Percentiles rank a stretch among this genome's conserved stretches.
phyloP scores from a whole-genome alignment of 352 stramenopile species.

The Globisporangium rhizosaccharum region DNA sequence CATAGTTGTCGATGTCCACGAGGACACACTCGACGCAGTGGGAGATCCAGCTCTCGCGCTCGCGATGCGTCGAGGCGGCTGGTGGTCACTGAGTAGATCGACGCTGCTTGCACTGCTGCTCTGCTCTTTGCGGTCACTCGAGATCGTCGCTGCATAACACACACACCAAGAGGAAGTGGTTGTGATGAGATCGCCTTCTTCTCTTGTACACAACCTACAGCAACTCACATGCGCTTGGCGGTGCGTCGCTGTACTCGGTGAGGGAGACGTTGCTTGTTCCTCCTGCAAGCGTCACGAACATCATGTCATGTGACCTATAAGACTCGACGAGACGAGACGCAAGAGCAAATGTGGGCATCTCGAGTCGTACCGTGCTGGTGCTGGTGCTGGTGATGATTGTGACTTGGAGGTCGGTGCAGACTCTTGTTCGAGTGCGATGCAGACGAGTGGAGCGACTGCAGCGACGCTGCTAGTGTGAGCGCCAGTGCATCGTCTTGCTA shows the following conservation, averaged over 20 bases:
- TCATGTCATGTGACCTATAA: neutral
- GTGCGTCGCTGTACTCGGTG: neutral
- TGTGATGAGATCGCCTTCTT: no score
- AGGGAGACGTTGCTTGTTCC: constrained; percentile 1
- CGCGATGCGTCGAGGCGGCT: neutral
- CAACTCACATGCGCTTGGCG: neutral
- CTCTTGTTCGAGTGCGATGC: constrained; percentile 5
- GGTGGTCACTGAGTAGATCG: neutral
- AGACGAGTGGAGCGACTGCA: constrained; percentile 9
- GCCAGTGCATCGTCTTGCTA: constrained; percentile 12
- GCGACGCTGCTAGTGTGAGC: constrained; percentile 1
- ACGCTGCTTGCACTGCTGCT: no score
- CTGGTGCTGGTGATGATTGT: neutral
- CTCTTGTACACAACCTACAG: no score
- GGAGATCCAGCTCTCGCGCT: neutral
- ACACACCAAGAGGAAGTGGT: no score
- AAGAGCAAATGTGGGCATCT: neutral
- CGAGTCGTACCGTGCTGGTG: constrained; percentile 1
- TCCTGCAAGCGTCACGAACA: no score
- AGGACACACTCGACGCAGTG: constrained; percentile 2
- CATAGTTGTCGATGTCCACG: constrained; percentile 3
- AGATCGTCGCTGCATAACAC: no score
- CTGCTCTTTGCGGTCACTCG: no score
- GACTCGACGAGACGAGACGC: no score
- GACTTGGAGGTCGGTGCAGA: neutral